These are phyloP conservation scores for Phytophthora litchii DNA, from an alignment of 352 stramenopile genomes.

Conservation along the genomic window DNA sequence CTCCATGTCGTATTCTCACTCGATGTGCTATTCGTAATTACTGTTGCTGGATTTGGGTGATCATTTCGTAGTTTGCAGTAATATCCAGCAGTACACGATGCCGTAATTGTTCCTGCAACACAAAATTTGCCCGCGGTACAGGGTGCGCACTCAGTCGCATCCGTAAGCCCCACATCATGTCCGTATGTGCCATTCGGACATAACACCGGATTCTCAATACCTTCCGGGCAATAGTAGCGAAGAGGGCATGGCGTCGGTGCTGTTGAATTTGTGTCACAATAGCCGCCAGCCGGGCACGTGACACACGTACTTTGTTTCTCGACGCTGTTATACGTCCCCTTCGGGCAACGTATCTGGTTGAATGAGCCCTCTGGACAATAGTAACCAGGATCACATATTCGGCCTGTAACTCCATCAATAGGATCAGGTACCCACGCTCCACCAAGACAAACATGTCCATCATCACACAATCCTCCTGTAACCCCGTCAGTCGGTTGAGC, in stretches of 20 bases:
- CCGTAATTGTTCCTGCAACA: slow-evolving; percentile 69
- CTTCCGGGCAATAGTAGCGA: slow-evolving; percentile 75
- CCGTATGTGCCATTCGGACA: slow-evolving; percentile 87
- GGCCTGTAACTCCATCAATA: slow-evolving; percentile 59
- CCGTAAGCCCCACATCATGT: slow-evolving; percentile 47
- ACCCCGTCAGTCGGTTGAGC: slow-evolving; percentile 44
- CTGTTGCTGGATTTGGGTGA: slow-evolving; percentile 49
- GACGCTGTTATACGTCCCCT: slow-evolving; percentile 72
- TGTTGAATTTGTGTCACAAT: slow-evolving; percentile 72
- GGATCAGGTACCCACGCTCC: slow-evolving; percentile 58
- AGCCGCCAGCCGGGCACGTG: slow-evolving; percentile 62
- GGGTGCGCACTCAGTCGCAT: slow-evolving; percentile 56
- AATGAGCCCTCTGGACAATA: slow-evolving; percentile 73
- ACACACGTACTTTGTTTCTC: slow-evolving; percentile 52
- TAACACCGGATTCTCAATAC: slow-evolving; percentile 47
- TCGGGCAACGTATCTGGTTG: slow-evolving; percentile 54
- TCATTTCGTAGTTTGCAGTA: slow-evolving; percentile 81
- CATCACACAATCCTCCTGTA: slow-evolving; percentile 56
- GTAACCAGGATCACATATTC: slow-evolving; percentile 62
- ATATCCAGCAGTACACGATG: slow-evolving; percentile 79
- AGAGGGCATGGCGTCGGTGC: slow-evolving; percentile 55
- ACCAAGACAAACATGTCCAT: slow-evolving; percentile 68
- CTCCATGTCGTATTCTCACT: slow-evolving; percentile 23
- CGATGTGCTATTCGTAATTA: slow-evolving; percentile 13
- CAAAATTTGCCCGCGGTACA: slow-evolving; percentile 85